These are phyloP conservation scores for Gaultheria prostrata DNA, from an alignment of 148 eudicot species.

Conservation along the genomic window DNA sequence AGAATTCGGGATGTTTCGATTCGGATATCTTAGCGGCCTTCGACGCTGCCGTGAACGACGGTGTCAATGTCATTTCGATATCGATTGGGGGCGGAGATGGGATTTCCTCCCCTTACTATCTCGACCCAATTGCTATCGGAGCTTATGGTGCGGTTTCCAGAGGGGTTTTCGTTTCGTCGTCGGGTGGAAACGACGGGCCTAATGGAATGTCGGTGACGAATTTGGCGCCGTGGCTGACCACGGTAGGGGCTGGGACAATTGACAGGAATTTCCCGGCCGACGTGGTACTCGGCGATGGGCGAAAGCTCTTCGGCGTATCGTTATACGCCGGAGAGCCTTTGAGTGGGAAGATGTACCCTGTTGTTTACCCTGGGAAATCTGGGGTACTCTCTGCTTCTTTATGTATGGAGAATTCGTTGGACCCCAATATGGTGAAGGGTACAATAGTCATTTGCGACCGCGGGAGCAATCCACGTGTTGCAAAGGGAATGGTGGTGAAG, in stretches of 20 bases:
- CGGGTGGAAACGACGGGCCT: constrained; percentile 96
- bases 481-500: constrained; percentile 84
- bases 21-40: constrained; percentile 90
- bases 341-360: constrained; percentile 50
- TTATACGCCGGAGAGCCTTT: constrained; percentile 67
- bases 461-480: constrained; percentile 82
- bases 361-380: constrained; percentile 81
- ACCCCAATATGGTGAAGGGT: constrained; percentile 60
- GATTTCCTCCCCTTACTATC: constrained; percentile 86
- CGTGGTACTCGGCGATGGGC: constrained; percentile 60
- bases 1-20: constrained; percentile 82
- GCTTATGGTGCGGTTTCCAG: constrained; percentile 80
- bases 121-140: constrained; percentile 96
- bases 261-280: constrained; percentile 93
- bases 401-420: constrained; percentile 90
- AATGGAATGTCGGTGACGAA: constrained; percentile 91
- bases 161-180: constrained; percentile 79
- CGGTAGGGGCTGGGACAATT: constrained; percentile 92
- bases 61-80: constrained; percentile 86
- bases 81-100: constrained; percentile 97
- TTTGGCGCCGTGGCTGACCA: constrained; percentile 88
- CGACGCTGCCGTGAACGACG: constrained; percentile 81
- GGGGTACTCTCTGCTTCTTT: constrained; percentile 73
- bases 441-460: constrained; percentile 90
- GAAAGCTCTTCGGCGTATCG: constrained; percentile 70